Evolutionary conservation across 345 rosid genomes (phyloP), one percentile per base, ranked within the genome.

Genomic region (Trapa incisa): DNA sequence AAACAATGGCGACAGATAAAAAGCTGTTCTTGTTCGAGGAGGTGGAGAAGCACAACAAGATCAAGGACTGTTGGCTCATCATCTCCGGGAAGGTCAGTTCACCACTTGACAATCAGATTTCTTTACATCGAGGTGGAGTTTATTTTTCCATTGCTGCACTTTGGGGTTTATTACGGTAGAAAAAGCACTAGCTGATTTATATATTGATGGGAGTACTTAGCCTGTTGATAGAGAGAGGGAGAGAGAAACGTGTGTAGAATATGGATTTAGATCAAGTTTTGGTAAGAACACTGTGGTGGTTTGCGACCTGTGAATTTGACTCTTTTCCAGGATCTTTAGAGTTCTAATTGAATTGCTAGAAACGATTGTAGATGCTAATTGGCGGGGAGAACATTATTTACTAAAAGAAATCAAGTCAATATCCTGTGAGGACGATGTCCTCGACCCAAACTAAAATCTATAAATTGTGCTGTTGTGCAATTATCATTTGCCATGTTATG

Each of bases 1-100:
- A 74, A 33, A 67, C 73, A 73, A 90, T 93, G 98, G 89, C 85
- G 72, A 76, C 98, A 70, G 84, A 75, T 60, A 67, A 76, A 43
- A 93, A 88, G 80, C 68, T 83, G 61, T 78, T 78, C 67, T 1
- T 5, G 6, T 94, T 88, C 57, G 96, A 90, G 67, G 95, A 90
- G 76, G 95, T 94, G 47, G 76, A 83, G 12, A 58, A 72, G 78
- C 99, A 94, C 92, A 84, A 85, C 87, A 67, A 83, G 73, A 85
- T 70, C 65, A 82, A 94, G 74, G 99, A 94, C 77, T 94, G 99
- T 67, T 94, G 99, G 99, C 85, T 94, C 70, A 69, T 94, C 58
- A 85, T 94, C 47, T 73, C 89, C 57, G 95, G 89, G 42, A 94
- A 94, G 97, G 99, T 94, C 71, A 73, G 89, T 79, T 78, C 86